These are phyloP conservation scores for Aspergillus sp. DNA, from an alignment of 2,329 filamentous ascomycete species.

Conservation along the genomic window DNA sequence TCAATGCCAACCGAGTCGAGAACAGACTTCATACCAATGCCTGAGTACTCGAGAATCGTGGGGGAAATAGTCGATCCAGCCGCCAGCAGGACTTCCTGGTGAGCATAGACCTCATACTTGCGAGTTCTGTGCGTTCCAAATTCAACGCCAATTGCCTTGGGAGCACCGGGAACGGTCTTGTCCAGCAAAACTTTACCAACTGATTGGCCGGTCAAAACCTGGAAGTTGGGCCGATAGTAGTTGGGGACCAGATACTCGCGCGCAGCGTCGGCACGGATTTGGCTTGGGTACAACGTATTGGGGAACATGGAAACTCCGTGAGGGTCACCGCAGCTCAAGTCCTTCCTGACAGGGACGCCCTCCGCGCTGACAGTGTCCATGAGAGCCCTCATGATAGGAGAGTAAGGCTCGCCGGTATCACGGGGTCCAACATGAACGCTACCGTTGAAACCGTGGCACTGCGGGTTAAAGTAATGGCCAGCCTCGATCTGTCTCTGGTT, in stretches of 20 bases:
- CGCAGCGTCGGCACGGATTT: constrained; percentile 21
- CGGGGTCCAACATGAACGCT: constrained; percentile 16
- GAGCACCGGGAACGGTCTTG: neutral
- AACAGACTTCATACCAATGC: constrained; percentile 17
- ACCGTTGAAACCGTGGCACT: constrained; percentile 19
- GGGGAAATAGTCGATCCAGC: constrained; percentile 22
- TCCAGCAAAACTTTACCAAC: constrained; percentile 20
- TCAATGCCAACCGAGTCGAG: constrained; percentile 11
- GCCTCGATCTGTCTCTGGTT: constrained; percentile 12
- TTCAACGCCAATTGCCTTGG: constrained; percentile 17
- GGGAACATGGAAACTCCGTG: constrained; percentile 25
- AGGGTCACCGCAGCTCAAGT: constrained; percentile 20
- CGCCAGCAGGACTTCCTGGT: constrained; percentile 22
- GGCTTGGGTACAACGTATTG: constrained; percentile 18
- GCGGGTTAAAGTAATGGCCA: constrained; percentile 15
- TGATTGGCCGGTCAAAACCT: constrained; percentile 19
- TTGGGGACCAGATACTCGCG: constrained; percentile 22
- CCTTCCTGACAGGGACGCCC: constrained; percentile 13
- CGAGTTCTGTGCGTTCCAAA: constrained; percentile 17
- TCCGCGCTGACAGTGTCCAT: constrained; percentile 12
- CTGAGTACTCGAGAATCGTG: constrained; percentile 22
- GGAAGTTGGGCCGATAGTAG: constrained; percentile 13
- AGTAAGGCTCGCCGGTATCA: constrained; percentile 14
- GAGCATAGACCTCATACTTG: constrained; percentile 16
- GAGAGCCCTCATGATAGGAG: constrained; percentile 17